These are phyloP conservation scores for Magnusiomyces tetraspermus DNA, from an alignment of 1,139 yeast genomes.

Conservation along the genomic window DNA sequence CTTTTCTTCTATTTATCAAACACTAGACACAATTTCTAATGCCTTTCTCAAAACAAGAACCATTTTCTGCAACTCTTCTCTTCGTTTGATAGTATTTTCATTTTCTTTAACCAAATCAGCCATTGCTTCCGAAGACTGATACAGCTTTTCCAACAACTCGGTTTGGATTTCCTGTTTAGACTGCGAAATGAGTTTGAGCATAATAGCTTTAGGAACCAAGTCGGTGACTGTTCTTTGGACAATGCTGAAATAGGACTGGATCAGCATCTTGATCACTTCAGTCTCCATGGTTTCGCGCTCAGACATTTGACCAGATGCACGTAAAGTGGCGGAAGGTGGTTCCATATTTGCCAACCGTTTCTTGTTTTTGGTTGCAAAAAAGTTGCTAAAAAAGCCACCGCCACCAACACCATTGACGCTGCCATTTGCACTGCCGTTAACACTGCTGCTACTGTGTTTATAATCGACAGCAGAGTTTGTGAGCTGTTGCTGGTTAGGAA, in stretches of 20 bases:
- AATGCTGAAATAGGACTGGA: slow-evolving; percentile 80
- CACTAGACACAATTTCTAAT: slow-evolving; percentile 82
- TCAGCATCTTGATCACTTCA: slow-evolving; percentile 87
- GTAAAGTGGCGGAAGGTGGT: slow-evolving; percentile 90
- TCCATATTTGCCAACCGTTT: slow-evolving; percentile 94
- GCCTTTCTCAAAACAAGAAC: slow-evolving; percentile 85
- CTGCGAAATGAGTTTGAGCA: slow-evolving; percentile 78
- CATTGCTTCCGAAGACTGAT: slow-evolving; percentile 58
- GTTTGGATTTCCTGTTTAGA: slow-evolving; percentile 86
- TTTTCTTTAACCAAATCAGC: slow-evolving; percentile 81
- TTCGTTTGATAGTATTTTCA: slow-evolving; percentile 85
- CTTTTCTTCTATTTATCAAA: no score
- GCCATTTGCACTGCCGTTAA: slow-evolving; percentile 36
- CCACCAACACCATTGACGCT: slow-evolving; percentile 33
- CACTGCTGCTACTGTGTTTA: slow-evolving; percentile 8
- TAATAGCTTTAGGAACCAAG: slow-evolving; percentile 87
- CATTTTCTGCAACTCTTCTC: slow-evolving; percentile 92
- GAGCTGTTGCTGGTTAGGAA: slow-evolving; percentile 15
- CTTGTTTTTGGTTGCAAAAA: slow-evolving; percentile 85
- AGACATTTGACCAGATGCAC: slow-evolving; percentile 90
- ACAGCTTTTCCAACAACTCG: slow-evolving; percentile 77
- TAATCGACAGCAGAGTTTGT: not conserved
- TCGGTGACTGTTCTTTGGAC: slow-evolving; percentile 92
- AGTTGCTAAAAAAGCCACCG: slow-evolving; percentile 87
- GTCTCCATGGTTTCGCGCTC: slow-evolving; percentile 96